Evolutionary conservation across 768 basidiomycete species (phyloP), one percentile per base, ranked within the genome.

Genomic region (Amanita pallidorosea): DNA sequence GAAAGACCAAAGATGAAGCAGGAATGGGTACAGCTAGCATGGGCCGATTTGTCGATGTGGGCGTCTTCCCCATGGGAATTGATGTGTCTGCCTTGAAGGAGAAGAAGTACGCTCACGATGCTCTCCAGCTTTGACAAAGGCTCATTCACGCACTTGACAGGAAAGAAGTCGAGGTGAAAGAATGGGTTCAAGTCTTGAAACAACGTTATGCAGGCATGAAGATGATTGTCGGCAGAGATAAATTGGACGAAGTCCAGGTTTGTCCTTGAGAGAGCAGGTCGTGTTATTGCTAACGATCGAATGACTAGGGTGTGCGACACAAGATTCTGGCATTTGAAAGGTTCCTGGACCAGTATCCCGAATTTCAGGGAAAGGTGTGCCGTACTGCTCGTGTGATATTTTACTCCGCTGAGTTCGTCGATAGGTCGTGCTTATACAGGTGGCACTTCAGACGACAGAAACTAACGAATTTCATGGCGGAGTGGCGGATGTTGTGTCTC

Each of bases 51-150:
- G 83, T 91, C 20, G 86, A 91, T 57, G 88, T 91, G 12, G 86
- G 83, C 1, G 85, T 86, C n/a, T 88, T 90, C 61, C 86, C 89
- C 0, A 90, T 91, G 80, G 88, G 90, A 5, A 91, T 93, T 51
- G 89, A 93, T 59, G 86, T 91, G 5, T 66, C 67, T 49, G 72
- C 77, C 45, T 63, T 91, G 41, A 78, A 77, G 54, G 73, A 78
- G 55, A 82, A 82, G 65, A 82, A 79, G 83, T 82, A 33, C 23
- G 64, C 8, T 38, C 7, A 17, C n/a, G 36, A 51, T 41, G 15
- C 53, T 8, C 27, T 11, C 13, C 46, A 41, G 41, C 13, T 49
- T 20, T 18, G 3, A 47, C 31, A 13, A 44, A 17, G 1, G 22
- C 29, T 51, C 17, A 38, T 18, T 8, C 42, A 31, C 5, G 8